Evolutionary conservation across 225 moss, liverwort and hornwort genomes (phyloP).

Genomic region (Sphagnum tenellum): DNA sequence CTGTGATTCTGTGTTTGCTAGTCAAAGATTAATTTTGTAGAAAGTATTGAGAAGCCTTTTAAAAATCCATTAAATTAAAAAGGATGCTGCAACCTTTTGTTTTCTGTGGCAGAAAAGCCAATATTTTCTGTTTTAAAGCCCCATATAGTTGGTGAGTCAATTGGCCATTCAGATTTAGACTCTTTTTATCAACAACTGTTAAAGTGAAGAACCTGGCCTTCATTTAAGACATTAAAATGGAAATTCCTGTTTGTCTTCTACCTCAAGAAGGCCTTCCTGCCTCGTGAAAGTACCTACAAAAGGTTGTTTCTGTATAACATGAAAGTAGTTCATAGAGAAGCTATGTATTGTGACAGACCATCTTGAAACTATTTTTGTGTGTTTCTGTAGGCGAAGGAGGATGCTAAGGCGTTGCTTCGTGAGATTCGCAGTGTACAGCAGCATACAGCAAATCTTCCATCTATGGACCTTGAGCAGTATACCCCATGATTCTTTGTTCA

Average conservation of each 20-base stretch:
- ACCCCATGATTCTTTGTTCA: conserved; percentile 24
- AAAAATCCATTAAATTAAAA: too few species aligned
- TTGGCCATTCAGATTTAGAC: too few species aligned
- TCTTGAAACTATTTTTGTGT: conserved; percentile 1
- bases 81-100: too few species aligned
- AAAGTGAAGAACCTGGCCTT: not conserved
- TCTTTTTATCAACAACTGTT: too few species aligned
- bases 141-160: too few species aligned
- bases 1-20: too few species aligned
- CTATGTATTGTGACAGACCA: not conserved
- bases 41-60: too few species aligned
- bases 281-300: not conserved
- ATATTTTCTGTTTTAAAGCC: too few species aligned
- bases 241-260: not conserved
- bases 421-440: conserved; percentile 97
- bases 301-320: not conserved
- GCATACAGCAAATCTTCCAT: conserved; percentile 54
- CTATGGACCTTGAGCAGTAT: conserved; percentile 75
- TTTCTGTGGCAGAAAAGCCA: too few species aligned
- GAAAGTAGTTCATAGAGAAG: not conserved
- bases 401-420: conserved; percentile 87
- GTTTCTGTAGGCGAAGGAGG: conserved; percentile 72
- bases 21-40: too few species aligned
- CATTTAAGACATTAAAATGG: not conserved
- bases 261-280: not conserved